phyloP scores from a whole-genome alignment of 495 filamentous ascomycete genomes.

The Sordaria brevicollis region DNA sequence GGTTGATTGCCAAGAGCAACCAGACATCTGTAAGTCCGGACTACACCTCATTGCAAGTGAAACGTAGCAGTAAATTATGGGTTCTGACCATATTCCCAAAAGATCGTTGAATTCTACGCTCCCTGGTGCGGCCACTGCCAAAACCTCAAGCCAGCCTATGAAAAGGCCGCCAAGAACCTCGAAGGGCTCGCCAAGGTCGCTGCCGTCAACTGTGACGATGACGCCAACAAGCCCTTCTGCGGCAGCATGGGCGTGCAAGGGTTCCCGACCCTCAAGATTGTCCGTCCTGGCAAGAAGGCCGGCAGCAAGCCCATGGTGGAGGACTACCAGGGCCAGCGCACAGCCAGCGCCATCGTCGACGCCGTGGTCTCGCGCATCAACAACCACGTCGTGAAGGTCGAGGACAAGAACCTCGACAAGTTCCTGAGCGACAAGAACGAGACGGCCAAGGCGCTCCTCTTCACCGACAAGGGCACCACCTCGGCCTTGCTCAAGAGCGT shows the following conservation, averaged over 20 bases:
- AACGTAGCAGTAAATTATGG: slow-evolving; percentile 4
- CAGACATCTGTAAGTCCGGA: slow-evolving; percentile 67
- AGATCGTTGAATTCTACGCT: slow-evolving; percentile 76
- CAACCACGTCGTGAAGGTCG: slow-evolving; percentile 83
- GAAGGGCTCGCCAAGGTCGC: slow-evolving; percentile 87
- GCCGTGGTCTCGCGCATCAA: slow-evolving; percentile 79
- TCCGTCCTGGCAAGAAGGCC: slow-evolving; percentile 62
- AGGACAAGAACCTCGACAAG: slow-evolving; percentile 65
- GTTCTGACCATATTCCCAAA: not conserved
- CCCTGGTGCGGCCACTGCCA: slow-evolving; percentile 97
- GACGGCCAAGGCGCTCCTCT: slow-evolving; percentile 77
- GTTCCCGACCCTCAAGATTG: slow-evolving; percentile 93
- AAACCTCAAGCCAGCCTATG: slow-evolving; percentile 89
- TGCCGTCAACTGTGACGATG: slow-evolving; percentile 92
- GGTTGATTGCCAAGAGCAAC: slow-evolving; percentile 79
- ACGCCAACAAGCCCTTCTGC: slow-evolving; percentile 85
- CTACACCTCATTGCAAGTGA: not conserved
- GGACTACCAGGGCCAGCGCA: slow-evolving; percentile 81
- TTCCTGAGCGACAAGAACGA: slow-evolving; percentile 68
- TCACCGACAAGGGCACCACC: slow-evolving; percentile 87
- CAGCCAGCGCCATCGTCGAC: slow-evolving; percentile 77
- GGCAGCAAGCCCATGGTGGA: slow-evolving; percentile 73
- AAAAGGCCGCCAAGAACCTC: slow-evolving; percentile 83
- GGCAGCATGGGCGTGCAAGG: slow-evolving; percentile 83
- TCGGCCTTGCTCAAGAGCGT: slow-evolving; percentile 72